These are phyloP conservation scores for Ciborinia camelliae DNA, from an alignment of 2,329 filamentous ascomycete genomes.

Conservation along the genomic window DNA sequence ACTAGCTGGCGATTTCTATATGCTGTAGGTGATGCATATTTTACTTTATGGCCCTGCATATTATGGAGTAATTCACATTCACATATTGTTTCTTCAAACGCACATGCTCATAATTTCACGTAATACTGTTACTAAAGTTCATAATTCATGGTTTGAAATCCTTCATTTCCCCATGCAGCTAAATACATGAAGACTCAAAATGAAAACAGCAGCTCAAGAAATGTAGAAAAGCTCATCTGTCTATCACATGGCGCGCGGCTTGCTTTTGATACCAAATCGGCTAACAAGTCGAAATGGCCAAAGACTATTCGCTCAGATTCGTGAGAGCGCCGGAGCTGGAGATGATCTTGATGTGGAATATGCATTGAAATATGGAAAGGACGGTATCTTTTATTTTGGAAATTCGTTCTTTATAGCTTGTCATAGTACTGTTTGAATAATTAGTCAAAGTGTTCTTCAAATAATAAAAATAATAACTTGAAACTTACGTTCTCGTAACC, in stretches of 20 bases:
- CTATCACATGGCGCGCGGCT: constrained; percentile 31
- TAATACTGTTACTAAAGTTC: not conserved
- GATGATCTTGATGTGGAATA: constrained; percentile 28
- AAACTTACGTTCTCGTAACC: constrained; percentile 89
- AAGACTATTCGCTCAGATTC: constrained; percentile 31
- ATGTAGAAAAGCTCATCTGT: constrained; percentile 27
- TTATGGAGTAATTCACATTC: not conserved
- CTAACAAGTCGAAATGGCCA: constrained; percentile 26
- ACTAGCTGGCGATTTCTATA: too few relatives aligned
- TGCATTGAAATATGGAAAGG: constrained; percentile 29
- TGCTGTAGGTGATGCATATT: not conserved
- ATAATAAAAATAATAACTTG: not conserved
- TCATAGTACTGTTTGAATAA: constrained; percentile 77
- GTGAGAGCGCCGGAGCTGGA: constrained; percentile 31
- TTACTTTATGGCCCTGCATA: not conserved
- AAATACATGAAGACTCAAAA: constrained; percentile 34
- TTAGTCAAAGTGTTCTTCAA: constrained; percentile 39
- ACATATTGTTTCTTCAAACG: too few relatives aligned
- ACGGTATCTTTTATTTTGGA: constrained; percentile 36
- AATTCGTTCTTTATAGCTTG: constrained; percentile 73
- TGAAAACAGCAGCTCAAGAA: constrained; percentile 28
- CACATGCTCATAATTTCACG: not conserved
- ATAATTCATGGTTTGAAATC: constrained; percentile 26
- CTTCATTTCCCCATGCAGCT: constrained; percentile 35
- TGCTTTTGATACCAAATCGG: constrained; percentile 31